phyloP scores from a whole-genome alignment of 495 filamentous ascomycete species.

The Penicillium argentinense region DNA sequence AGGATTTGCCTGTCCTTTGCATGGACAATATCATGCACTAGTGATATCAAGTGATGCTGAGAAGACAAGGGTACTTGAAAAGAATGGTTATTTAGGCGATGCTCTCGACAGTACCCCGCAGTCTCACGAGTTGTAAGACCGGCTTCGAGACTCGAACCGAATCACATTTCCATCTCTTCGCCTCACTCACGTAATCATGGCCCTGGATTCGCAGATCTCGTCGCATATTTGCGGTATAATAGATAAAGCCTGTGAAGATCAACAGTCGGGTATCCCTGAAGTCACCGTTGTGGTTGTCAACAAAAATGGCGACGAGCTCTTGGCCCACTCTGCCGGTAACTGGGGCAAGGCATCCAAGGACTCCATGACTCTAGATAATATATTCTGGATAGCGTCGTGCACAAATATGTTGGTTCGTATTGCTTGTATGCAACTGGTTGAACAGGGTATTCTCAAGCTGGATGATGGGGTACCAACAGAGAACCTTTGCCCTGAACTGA shows the following conservation, averaged over 20 bases:
- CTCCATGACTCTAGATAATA: conserved; percentile 50
- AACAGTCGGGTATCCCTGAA: conserved; percentile 42
- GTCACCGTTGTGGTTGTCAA: conserved; percentile 47
- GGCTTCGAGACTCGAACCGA: no score
- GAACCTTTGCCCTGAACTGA: conserved; percentile 51
- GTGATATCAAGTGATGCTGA: no score
- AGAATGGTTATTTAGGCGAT: no score
- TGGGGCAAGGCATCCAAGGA: conserved; percentile 34
- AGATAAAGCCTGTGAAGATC: conserved; percentile 39
- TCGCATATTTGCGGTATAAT: conserved; percentile 14
- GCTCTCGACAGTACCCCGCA: no score
- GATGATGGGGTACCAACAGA: conserved; percentile 52
- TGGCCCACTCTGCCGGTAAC: conserved; percentile 48
- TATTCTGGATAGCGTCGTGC: conserved; percentile 62
- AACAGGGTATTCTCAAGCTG: conserved; percentile 51
- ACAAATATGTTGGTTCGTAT: conserved; percentile 57
- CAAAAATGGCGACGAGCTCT: conserved; percentile 47
- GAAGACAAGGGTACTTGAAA: no score
- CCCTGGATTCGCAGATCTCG: no score
- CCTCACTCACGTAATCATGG: no score
- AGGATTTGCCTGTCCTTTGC: no score
- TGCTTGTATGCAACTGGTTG: conserved; percentile 62
- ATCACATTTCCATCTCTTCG: no score
- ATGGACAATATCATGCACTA: no score
- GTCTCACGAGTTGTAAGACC: no score